Evolutionary conservation across 495 filamentous ascomycete genomes (phyloP).

Genomic region (Penicillium chermesinum): DNA sequence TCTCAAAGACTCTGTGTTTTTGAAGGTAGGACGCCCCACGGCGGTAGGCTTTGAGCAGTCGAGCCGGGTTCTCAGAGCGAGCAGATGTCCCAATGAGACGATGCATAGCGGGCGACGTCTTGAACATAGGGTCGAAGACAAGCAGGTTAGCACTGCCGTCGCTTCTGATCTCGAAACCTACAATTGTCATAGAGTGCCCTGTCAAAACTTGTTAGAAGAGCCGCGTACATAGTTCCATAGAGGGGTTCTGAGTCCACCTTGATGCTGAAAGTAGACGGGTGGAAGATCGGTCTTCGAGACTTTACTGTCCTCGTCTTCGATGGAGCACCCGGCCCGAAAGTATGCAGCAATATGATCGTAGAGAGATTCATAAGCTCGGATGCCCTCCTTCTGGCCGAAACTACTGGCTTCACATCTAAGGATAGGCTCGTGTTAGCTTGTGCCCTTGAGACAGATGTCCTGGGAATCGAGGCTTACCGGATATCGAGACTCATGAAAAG

Average conservation of each 20-base stretch:
- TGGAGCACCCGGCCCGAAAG: conserved; percentile 51
- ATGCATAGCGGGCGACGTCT: conserved; percentile 58
- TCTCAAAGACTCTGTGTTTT: conserved; percentile 71
- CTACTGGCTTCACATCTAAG: conserved; percentile 52
- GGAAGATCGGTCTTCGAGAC: conserved; percentile 64
- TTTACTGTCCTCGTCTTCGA: conserved; percentile 36
- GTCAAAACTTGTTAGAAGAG: neutral
- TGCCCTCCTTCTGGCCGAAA: conserved; percentile 33
- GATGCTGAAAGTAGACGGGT: conserved; percentile 89
- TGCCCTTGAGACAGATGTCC: neutral
- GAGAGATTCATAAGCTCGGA: conserved; percentile 51
- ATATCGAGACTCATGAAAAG: conserved; percentile 68
- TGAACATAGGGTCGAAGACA: conserved; percentile 86
- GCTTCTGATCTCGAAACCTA: conserved; percentile 69
- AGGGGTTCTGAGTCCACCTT: conserved; percentile 44
- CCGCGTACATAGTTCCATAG: neutral
- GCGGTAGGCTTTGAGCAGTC: conserved; percentile 65
- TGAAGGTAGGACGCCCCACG: conserved; percentile 59
- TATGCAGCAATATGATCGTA: conserved; percentile 67
- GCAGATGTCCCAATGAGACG: conserved; percentile 46
- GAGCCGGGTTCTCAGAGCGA: conserved; percentile 44
- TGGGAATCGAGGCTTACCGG: conserved; percentile 39
- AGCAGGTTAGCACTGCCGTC: conserved; percentile 67
- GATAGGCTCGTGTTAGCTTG: too few species aligned
- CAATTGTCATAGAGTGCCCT: conserved; percentile 90